These are phyloP conservation scores for Tricholoma sp. DNA, from an alignment of 768 basidiomycete genomes.

Conservation along the genomic window DNA sequence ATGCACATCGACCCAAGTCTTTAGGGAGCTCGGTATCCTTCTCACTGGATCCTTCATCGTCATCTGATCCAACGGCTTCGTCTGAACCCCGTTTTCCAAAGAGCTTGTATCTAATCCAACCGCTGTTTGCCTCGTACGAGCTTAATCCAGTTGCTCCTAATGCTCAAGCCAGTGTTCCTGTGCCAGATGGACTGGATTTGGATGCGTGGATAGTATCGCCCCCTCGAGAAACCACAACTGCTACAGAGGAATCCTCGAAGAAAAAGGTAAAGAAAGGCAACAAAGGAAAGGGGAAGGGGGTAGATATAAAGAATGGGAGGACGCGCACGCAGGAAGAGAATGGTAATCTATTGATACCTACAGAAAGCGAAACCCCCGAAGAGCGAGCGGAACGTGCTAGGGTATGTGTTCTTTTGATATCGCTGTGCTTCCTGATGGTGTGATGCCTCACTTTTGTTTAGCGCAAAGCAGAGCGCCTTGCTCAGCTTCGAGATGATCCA, in stretches of 20 bases:
- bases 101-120: constrained; percentile 80
- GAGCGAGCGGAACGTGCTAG: constrained; percentile 56
- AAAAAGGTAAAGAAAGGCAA: constrained; percentile 47
- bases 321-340: constrained; percentile 25
- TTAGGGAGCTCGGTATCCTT: constrained; percentile 23
- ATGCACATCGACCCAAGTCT: constrained; percentile 42
- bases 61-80: constrained; percentile 31
- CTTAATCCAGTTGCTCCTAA: constrained; percentile 77
- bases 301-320: constrained; percentile 21
- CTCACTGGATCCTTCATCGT: constrained; percentile 30
- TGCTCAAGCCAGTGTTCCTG: constrained; percentile 77
- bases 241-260: constrained; percentile 24
- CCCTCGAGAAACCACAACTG: constrained; percentile 33
- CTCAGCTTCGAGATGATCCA: constrained; percentile 79
- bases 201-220: constrained; percentile 82
- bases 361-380: constrained; percentile 49
- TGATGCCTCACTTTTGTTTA: constrained; percentile 22
- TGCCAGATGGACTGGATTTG: constrained; percentile 84
- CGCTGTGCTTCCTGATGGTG: not conserved
- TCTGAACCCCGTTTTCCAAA: constrained; percentile 71
- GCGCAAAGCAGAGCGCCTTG: constrained; percentile 73
- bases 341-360: constrained; percentile 31
- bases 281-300: constrained; percentile 28
- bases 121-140: constrained; percentile 72
- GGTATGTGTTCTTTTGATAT: constrained; percentile 35